Base-by-base conservation (phyloP, 2,329 filamentous ascomycete species). In the Aspergillus proliferans region DNA sequence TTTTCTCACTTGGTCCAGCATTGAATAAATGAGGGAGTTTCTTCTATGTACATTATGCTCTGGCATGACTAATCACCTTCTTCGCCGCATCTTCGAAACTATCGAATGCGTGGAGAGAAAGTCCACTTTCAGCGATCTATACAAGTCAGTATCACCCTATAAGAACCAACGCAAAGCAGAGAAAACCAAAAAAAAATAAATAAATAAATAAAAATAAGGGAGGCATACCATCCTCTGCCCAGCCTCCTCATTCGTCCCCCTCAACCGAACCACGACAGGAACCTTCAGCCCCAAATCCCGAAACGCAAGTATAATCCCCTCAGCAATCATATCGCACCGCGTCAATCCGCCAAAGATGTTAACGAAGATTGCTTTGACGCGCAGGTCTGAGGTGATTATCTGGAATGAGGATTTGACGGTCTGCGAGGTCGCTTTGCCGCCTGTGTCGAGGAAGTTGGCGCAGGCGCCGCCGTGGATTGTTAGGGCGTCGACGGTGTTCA, bases 401-500 rank as follows among this genome's bases (percentile, higher is more conserved):
- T 83, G 78, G 64, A 95, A 93, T 1, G 83, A 84, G 48, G 82
- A 81, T 62, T 85, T 84, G 57, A 95, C 88, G 0, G 89, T 95
- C 55, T 86, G 82, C 26, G 81, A 81, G 0, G 89, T 95, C 0
- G 90, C 90, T 66, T 94, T 93, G 33, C 90, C 90, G 24, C 91
- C 90, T 0, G 88, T 94, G 65, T 95, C 90, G 47, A 95, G 77
- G 66, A 95, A 95, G 60, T 95, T 95, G 9, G 88, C 82, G 21
- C 85, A 85, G 30, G 75, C 70, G 2, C 87, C 87, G 7, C 84
- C 84, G 47, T 82, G 80, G 10, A 82, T 71, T 2, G 79, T 76
- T 1, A 95, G 80, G 0, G 87, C 86, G 65, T 95, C 90, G 51
- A 91, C 83, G 0, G 89, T 95, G 65, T 93, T 93, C 87, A 95